Evolutionary conservation across 208 protist genomes (phyloP).

Genomic region (Leishmania martiniquensis): DNA sequence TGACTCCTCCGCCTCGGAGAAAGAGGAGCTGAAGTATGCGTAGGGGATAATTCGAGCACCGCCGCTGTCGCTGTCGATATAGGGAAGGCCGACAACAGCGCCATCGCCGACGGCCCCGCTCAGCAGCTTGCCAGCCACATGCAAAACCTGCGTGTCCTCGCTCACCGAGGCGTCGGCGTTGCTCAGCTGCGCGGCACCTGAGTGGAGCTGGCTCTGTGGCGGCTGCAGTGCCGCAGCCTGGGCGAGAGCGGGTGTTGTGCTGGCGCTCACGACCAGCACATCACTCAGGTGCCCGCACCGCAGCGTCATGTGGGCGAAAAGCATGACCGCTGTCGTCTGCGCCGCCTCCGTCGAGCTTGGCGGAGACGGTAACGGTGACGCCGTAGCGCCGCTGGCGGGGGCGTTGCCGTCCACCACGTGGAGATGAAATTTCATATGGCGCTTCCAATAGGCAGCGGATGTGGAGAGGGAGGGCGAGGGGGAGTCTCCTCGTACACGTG

Average conservation of each 20-base stretch:
- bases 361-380: background rate
- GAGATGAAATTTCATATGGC: conserved; percentile 52
- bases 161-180: conserved; percentile 7
- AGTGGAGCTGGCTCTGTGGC: background rate
- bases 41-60: conserved; percentile 37
- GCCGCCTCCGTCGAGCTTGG: background rate
- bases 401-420: conserved; percentile 75
- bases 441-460: background rate
- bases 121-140: conserved; percentile 17
- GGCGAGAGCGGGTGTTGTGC: conserved; percentile 32
- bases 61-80: conserved; percentile 9
- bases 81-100: conserved; percentile 9
- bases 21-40: conserved; percentile 45
- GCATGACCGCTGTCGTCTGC: conserved; percentile 36
- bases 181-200: conserved; percentile 1
- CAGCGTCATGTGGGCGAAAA: conserved; percentile 79
- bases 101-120: background rate
- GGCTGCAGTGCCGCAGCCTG: conserved; percentile 11
- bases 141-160: conserved; percentile 32
- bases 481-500: background rate
- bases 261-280: conserved; percentile 67
- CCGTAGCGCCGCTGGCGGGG: conserved; percentile 1
- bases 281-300: conserved; percentile 66
- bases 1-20: conserved; percentile 47
- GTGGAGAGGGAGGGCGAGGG: background rate